Conservation (phyloP, 768 basidiomycete species). For the Calocybe cyanea region DNA sequence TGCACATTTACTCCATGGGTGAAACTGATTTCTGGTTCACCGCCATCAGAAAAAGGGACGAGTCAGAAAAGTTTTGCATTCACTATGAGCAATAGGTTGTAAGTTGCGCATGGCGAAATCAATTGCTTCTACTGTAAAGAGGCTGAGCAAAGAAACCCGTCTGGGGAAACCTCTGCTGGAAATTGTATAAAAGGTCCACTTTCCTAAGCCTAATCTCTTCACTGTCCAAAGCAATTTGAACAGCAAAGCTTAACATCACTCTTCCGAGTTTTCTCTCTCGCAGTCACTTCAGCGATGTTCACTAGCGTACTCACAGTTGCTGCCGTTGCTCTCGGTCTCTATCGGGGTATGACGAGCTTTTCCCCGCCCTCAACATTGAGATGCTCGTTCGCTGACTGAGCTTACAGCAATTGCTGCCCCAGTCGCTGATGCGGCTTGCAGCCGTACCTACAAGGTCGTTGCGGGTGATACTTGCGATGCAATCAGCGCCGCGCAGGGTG, state of each 20-base stretch:
- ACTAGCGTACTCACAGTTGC: conserved; percentile 7
- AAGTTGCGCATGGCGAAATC: no score
- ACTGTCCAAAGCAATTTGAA: conserved; percentile 13
- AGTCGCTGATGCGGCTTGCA: conserved; percentile 28
- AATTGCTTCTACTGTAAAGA: no score
- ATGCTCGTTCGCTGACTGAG: background rate
- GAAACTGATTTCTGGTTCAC: no score
- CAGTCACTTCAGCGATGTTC: conserved; percentile 9
- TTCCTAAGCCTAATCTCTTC: background rate
- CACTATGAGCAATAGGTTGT: no score
- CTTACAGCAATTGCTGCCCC: conserved; percentile 1
- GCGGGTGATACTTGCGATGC: conserved; percentile 52
- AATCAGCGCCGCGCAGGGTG: conserved; percentile 44
- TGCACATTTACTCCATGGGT: no score
- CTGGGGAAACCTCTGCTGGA: background rate
- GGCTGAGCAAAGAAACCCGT: background rate
- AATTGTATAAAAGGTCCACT: background rate
- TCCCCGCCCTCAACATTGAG: no score
- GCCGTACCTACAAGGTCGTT: conserved; percentile 46
- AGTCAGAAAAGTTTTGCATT: no score
- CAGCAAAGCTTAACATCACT: background rate
- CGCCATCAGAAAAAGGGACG: no score
- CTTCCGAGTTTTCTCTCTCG: background rate
- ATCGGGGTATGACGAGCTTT: conserved; percentile 5
- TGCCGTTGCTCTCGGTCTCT: conserved; percentile 8